Conservation (phyloP, 257 asterid species). For the Agastache rugosa region DNA sequence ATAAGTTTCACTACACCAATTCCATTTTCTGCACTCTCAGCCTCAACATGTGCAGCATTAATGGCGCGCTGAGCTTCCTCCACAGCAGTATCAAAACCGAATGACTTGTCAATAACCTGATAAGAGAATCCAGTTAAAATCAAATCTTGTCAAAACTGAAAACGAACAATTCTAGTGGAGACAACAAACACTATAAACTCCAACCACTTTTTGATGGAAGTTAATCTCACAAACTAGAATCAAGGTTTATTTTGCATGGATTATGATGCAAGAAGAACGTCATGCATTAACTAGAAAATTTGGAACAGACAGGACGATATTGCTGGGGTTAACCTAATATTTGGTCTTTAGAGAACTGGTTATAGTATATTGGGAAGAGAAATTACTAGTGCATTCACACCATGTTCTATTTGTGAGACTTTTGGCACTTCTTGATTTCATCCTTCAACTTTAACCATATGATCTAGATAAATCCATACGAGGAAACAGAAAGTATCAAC, state of each 20-base stretch:
- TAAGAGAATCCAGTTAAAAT: slow-evolving; percentile 34
- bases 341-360: slow-evolving; percentile 21
- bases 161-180: slow-evolving; percentile 24
- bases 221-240: slow-evolving; percentile 22
- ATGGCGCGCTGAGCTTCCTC: slow-evolving; percentile 91
- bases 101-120: slow-evolving; percentile 79
- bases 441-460: slow-evolving; percentile 32
- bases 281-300: slow-evolving; percentile 22
- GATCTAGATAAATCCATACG: slow-evolving; percentile 20
- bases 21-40: slow-evolving; percentile 80
- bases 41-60: slow-evolving; percentile 83
- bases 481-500: slow-evolving; percentile 12
- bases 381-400: slow-evolving; percentile 4
- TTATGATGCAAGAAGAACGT: slow-evolving; percentile 18
- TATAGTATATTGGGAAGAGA: background rate
- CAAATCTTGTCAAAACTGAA: slow-evolving; percentile 25
- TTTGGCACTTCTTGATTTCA: slow-evolving; percentile 9
- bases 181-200: slow-evolving; percentile 2
- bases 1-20: slow-evolving; percentile 75
- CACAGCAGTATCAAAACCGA: slow-evolving; percentile 82
- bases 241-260: slow-evolving; percentile 15
- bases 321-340: background rate
- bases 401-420: slow-evolving; percentile 3
- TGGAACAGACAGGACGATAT: slow-evolving; percentile 20
- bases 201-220: background rate